Conservation (phyloP, 371 early-diverging fungal genomes). For the Blastocladiella emersonii region DNA sequence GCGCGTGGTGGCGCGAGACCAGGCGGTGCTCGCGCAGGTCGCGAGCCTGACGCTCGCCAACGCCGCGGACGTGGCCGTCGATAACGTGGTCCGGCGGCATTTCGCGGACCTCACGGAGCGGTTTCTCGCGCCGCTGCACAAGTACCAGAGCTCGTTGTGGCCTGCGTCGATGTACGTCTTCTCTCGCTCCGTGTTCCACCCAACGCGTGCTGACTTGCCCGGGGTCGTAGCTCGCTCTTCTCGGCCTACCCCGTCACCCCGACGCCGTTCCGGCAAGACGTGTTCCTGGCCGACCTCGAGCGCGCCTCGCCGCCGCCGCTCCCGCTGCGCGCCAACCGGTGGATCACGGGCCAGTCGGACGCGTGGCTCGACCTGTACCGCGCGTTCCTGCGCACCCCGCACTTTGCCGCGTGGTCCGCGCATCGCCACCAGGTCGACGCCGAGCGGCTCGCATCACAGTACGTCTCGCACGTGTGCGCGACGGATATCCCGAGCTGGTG, state of each 20-base stretch:
- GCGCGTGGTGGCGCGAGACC: conserved; percentile 61
- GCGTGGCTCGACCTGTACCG: conserved; percentile 56
- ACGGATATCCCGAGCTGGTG: neutral
- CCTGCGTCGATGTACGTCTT: conserved; percentile 35
- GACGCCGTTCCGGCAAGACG: conserved; percentile 29
- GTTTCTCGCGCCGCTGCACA: conserved; percentile 86
- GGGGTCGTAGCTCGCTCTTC: neutral
- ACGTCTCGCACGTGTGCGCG: neutral
- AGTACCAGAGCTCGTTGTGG: conserved; percentile 76
- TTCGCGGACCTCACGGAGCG: conserved; percentile 85
- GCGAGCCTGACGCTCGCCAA: conserved; percentile 51
- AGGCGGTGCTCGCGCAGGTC: conserved; percentile 49
- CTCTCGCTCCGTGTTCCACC: neutral
- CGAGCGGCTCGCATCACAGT: neutral
- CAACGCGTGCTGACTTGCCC: neutral
- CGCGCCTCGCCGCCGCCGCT: conserved; percentile 7
- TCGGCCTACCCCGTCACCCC: conserved; percentile 10
- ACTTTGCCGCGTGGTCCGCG: conserved; percentile 85
- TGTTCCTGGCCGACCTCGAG: conserved; percentile 15
- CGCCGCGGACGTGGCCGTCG: conserved; percentile 45
- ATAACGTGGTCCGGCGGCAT: conserved; percentile 80
- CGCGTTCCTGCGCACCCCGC: conserved; percentile 78
- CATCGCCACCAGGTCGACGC: neutral
- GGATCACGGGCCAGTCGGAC: conserved; percentile 16
- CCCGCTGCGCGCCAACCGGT: conserved; percentile 18